Percentiles rank a stretch among this genome's conserved stretches.
phyloP scores from a whole-genome alignment of 768 basidiomycete genomes.

The Tephrocybe sp. region DNA sequence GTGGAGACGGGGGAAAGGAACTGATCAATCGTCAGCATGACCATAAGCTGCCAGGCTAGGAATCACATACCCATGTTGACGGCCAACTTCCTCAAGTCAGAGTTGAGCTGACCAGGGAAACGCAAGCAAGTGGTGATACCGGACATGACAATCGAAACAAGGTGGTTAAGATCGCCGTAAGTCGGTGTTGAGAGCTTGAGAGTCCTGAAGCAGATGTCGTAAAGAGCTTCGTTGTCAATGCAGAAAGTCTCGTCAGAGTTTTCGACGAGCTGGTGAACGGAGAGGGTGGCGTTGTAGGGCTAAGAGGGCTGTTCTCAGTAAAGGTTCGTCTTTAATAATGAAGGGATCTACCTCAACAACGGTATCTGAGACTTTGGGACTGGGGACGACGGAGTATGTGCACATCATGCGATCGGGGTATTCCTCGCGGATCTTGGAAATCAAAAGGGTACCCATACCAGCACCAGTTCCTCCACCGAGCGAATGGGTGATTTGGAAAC shows the following conservation, averaged over 20 bases:
- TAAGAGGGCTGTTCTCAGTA: constrained; percentile 23
- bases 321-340: not conserved
- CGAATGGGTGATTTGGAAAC: constrained; percentile 99
- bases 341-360: constrained; percentile 77
- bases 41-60: too few species aligned
- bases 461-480: constrained; percentile 99
- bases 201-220: constrained; percentile 98
- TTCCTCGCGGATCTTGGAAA: constrained; percentile 98
- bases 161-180: constrained; percentile 96
- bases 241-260: constrained; percentile 99
- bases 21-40: constrained; percentile 41
- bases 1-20: constrained; percentile 98
- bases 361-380: constrained; percentile 97
- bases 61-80: constrained; percentile 92
- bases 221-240: constrained; percentile 98
- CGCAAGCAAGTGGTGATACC: constrained; percentile 98
- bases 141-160: constrained; percentile 97
- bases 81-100: constrained; percentile 94
- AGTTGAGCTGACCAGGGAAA: constrained; percentile 99
- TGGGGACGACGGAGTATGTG: constrained; percentile 97
- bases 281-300: constrained; percentile 99
- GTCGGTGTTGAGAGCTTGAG: constrained; percentile 94
- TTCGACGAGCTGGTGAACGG: constrained; percentile 97
- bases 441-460: constrained; percentile 98
- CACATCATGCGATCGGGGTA: constrained; percentile 99